Evolutionary conservation across 2,329 filamentous ascomycete species (phyloP), one percentile per base, ranked within the genome.

Genomic region (Neoscytalidium dimidiatum): DNA sequence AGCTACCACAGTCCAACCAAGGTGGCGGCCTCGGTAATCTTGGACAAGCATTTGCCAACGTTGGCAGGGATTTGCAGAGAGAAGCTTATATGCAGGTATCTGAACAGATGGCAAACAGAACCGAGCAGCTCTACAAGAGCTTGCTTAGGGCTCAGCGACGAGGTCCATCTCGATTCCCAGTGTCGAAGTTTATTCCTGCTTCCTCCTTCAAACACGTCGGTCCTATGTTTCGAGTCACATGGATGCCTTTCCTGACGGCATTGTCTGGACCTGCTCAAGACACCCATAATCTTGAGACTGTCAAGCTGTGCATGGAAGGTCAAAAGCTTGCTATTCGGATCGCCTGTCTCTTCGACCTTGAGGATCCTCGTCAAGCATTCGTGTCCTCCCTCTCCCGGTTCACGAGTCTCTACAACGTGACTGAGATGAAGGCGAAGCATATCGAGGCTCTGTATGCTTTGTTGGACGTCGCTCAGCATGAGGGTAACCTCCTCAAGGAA

Each of bases 181-280:
- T 77, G 71, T 89, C 83, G 79, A 88, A 82, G 65, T 99, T 95
- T 77, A 96, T 99, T 63, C 91, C 92, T 1, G 95, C 95, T 3
- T 95, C 92, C 1, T 98, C 94, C 0, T 94, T 92, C 75, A 94
- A 92, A 71, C 95, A 99, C 76, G 91, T 97, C 57, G 95, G 95
- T 0, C 93, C 95, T 0, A 99, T 99, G 95, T 98, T 99, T 74
- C 94, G 97, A 72, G 93, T 97, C 26, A 96, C 93, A 0, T 99
- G 95, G 95, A 99, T 98, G 94, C 97, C 94, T 9, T 96, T 97
- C 77, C 90, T 99, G 73, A 98, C 94, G 4, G 94, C 94, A 0
- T 85, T 99, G 28, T 97, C 94, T 1, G 94, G 92, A 58, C 92
- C 96, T 70, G 94, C 95, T 75, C 95, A 98, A 71, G 94, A 97